Base-by-base conservation (phyloP, 176 grass and related monocot genomes). In the Otatea glauca region DNA sequence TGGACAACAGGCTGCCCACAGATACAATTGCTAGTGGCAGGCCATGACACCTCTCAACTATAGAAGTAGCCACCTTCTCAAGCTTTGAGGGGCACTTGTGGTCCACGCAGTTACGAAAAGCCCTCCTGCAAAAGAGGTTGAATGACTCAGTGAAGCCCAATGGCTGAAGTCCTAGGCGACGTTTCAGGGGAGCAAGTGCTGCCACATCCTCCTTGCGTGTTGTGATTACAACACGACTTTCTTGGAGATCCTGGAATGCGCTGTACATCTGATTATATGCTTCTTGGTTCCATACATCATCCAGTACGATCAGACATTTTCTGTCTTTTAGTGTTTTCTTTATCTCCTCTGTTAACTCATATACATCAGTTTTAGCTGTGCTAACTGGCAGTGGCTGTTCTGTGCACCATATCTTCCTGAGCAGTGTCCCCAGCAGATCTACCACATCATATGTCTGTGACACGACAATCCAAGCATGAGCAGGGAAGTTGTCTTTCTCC, bases 241-340 rank as follows among this genome's bases (percentile, higher is more conserved):
- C 59, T 10, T 62, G 21, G 2, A 62, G 23, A 62, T 62, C 10
- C 59, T 62, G 21, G 23, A 62, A 62, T 23, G 23, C 23, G 12
- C 23, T 25, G 59, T 9, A 18, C 59, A 88, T 70, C 18, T 86
- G 58, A 38, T 4, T 59, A 55, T 84, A 93, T 39, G 68, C 82
- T 51, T 79, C 34, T 63, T 73, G 65, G 18, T 88, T 34, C 92
- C 88, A 90, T 1, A 93, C 81, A 88, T 93, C 91, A 83, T 90
- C 88, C 72, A 93, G 71, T 11, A 93, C 60, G 5, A 93, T 59
- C 18, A 93, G 48, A 48, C 84, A 83, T 66, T 68, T 93, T 14
- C 67, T 85, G 27, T 51, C 32, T 62, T 76, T 51, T 18, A 93
- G 80, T 13, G 11, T 44, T 9, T 13, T 0, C 9, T 72, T 34